phyloP scores from a whole-genome alignment of 495 filamentous ascomycete genomes.

The Lineolata rhizophorae region DNA sequence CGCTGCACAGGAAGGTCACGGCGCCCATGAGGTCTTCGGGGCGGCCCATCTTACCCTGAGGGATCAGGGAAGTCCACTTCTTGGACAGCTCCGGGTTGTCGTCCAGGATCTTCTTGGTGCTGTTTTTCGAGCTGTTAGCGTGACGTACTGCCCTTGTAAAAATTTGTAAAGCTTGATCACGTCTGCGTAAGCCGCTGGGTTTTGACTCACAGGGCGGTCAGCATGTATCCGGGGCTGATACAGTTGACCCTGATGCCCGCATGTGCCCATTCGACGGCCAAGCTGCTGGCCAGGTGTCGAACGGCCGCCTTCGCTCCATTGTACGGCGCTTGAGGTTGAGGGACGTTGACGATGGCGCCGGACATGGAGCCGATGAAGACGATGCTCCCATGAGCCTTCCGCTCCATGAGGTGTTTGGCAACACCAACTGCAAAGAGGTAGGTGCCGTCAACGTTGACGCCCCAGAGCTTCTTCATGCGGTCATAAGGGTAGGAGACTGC shows the following conservation, averaged over 20 bases:
- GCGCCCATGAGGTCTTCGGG: constrained; percentile 87
- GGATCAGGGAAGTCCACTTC: constrained; percentile 81
- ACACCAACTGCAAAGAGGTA: constrained; percentile 72
- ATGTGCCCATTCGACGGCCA: constrained; percentile 80
- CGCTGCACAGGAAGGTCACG: constrained; percentile 72
- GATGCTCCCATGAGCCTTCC: constrained; percentile 58
- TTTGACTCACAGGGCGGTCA: constrained; percentile 75
- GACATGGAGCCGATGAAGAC: constrained; percentile 95
- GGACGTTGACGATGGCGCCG: constrained; percentile 78
- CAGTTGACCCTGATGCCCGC: constrained; percentile 74
- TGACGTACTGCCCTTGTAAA: neutral
- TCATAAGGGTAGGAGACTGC: constrained; percentile 75
- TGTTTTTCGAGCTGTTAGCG: constrained; percentile 17
- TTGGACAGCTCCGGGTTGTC: constrained; percentile 72
- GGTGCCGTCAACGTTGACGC: constrained; percentile 85
- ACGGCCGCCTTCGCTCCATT: constrained; percentile 82
- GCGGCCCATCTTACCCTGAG: constrained; percentile 75
- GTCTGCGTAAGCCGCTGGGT: too few species aligned
- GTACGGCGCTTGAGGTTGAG: constrained; percentile 83
- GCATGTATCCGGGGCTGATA: constrained; percentile 84
- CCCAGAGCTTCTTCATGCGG: constrained; percentile 77
- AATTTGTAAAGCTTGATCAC: neutral
- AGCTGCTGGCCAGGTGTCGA: constrained; percentile 52
- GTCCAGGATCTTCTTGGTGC: constrained; percentile 83
- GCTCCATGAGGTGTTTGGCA: constrained; percentile 73